Evolutionary conservation across 2,329 filamentous ascomycete species (phyloP).

Genomic region (Fusarium luffae): DNA sequence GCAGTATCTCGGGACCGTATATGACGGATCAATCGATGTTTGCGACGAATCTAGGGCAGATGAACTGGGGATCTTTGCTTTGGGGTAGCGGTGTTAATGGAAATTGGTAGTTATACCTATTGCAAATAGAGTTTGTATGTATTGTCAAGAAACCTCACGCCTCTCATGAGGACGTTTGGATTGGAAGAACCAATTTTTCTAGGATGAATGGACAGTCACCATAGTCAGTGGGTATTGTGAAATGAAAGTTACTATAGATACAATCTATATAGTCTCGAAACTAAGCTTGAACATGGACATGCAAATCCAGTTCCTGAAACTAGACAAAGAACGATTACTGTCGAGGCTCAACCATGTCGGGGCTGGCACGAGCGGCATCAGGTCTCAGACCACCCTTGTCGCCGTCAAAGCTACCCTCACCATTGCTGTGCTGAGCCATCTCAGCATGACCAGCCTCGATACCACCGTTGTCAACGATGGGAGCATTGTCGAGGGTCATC

Average conservation of each 20-base stretch:
- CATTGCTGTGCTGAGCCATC: background rate
- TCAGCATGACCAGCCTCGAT: slow-evolving; percentile 13
- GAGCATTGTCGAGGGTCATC: slow-evolving; percentile 26
- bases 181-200: no score
- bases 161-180: no score
- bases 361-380: background rate
- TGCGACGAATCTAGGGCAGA: background rate
- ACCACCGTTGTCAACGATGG: slow-evolving; percentile 17
- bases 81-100: background rate
- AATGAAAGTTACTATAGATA: background rate
- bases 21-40: background rate
- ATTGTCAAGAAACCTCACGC: no score
- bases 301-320: background rate
- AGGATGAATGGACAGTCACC: no score
- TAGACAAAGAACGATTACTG: background rate
- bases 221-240: fast-evolving
- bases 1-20: fast-evolving
- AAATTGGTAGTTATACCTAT: background rate
- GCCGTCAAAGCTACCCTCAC: slow-evolving; percentile 18
- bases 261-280: fast-evolving
- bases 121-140: no score
- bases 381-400: background rate
- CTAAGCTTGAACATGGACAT: background rate
- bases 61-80: background rate
- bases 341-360: background rate